Conservation (phyloP, 2,329 filamentous ascomycete genomes). For the Drechslerella stenobrocha region DNA sequence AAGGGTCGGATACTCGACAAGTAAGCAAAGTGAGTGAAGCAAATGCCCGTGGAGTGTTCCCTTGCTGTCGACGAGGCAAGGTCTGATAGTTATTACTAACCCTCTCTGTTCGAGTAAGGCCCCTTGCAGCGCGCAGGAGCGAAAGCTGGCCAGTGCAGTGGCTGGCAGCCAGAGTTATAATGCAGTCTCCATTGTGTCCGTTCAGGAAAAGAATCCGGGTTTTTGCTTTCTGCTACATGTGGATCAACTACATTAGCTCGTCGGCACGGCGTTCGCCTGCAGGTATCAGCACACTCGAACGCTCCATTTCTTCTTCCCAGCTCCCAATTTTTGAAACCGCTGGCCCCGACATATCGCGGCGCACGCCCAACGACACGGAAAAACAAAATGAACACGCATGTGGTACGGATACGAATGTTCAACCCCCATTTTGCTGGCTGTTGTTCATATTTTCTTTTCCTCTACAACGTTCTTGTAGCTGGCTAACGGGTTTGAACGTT, state of each 20-base stretch:
- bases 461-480: background rate
- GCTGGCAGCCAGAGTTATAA: slow-evolving; percentile 19
- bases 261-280: slow-evolving; percentile 39
- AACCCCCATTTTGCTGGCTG: background rate
- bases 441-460: background rate
- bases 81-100: slow-evolving; percentile 8
- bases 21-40: background rate
- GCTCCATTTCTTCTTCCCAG: slow-evolving; percentile 8
- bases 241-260: slow-evolving; percentile 27
- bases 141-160: slow-evolving; percentile 29
- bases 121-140: slow-evolving; percentile 42
- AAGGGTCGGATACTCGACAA: slow-evolving; percentile 1
- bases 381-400: slow-evolving; percentile 14
- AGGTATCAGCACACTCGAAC: slow-evolving; percentile 25
- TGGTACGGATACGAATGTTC: background rate
- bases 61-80: slow-evolving; percentile 20
- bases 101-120: slow-evolving; percentile 13
- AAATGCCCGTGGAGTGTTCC: background rate
- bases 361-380: slow-evolving; percentile 26
- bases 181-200: slow-evolving; percentile 6
- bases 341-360: slow-evolving; percentile 19
- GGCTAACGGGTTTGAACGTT: background rate
- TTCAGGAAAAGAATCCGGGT: slow-evolving; percentile 17
- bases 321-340: slow-evolving; percentile 39
- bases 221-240: slow-evolving; percentile 13